Evolutionary conservation across 495 filamentous ascomycete species (phyloP).

Genomic region (Cairneyella variabilis): DNA sequence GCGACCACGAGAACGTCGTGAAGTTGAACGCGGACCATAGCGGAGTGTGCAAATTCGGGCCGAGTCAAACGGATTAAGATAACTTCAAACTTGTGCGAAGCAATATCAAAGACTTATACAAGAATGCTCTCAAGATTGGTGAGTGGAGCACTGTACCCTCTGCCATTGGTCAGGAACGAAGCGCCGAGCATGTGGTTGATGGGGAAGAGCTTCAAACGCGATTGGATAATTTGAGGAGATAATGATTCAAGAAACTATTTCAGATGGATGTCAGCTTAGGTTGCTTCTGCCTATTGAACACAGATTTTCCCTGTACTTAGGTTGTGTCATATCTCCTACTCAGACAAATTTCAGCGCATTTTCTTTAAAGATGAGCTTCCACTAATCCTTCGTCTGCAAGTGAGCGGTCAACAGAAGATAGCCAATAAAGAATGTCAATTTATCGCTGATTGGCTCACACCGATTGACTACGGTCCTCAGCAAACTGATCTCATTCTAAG

Average conservation of each 20-base stretch:
- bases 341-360: not conserved
- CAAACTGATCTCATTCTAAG: slow-evolving; percentile 31
- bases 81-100: slow-evolving; percentile 4
- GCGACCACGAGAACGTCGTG: not conserved
- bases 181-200: not conserved
- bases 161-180: not conserved
- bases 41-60: slow-evolving; percentile 4
- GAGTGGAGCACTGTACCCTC: not conserved
- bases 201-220: not conserved
- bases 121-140: slow-evolving; percentile 3
- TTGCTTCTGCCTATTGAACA: not conserved
- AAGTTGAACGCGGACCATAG: slow-evolving; percentile 11
- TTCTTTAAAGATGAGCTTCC: not conserved
- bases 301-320: not conserved
- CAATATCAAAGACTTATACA: slow-evolving; percentile 10
- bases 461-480: slow-evolving; percentile 27
- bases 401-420: not conserved
- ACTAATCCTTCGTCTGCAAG: not conserved
- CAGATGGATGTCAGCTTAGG: not conserved
- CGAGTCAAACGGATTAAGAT: not conserved
- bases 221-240: not conserved
- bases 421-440: not conserved
- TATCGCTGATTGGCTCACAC: slow-evolving; percentile 26
- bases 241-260: not conserved
- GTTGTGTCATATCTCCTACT: not conserved